Conservation (phyloP, 1,284 basidiomycete genomes). For the Tilletia setariae region DNA sequence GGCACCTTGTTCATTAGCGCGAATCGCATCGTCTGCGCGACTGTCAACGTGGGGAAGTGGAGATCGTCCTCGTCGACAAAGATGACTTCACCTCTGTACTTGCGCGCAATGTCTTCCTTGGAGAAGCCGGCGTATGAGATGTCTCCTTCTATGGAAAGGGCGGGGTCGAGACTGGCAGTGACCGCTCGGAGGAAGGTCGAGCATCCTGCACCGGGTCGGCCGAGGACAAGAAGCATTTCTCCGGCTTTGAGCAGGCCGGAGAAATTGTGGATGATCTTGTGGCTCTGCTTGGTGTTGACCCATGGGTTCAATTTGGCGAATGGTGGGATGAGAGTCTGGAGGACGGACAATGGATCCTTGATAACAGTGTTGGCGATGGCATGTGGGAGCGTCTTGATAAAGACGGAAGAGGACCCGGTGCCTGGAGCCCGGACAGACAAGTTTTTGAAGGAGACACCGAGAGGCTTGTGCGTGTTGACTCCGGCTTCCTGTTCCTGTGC, state of each 20-base stretch:
- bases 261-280: conserved; percentile 27
- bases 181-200: conserved; percentile 37
- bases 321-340: conserved; percentile 31
- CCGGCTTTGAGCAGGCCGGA: conserved; percentile 39
- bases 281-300: conserved; percentile 10
- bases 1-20: conserved; percentile 43
- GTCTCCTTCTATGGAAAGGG: conserved; percentile 27
- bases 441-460: conserved; percentile 42
- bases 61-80: conserved; percentile 37
- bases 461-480: conserved; percentile 35
- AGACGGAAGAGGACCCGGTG: conserved; percentile 33
- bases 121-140: conserved; percentile 39
- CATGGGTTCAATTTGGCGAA: conserved; percentile 27
- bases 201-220: conserved; percentile 43
- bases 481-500: conserved; percentile 31
- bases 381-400: conserved; percentile 42
- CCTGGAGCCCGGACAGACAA: conserved; percentile 34
- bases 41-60: conserved; percentile 44
- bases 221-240: conserved; percentile 47
- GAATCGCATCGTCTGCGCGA: conserved; percentile 36
- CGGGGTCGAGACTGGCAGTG: conserved; percentile 25
- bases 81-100: conserved; percentile 34
- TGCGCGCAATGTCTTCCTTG: conserved; percentile 29
- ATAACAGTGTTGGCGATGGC: conserved; percentile 40
- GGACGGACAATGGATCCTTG: conserved; percentile 36